phyloP scores from a whole-genome alignment of 1,139 yeast genomes.

The Candida sojae region DNA sequence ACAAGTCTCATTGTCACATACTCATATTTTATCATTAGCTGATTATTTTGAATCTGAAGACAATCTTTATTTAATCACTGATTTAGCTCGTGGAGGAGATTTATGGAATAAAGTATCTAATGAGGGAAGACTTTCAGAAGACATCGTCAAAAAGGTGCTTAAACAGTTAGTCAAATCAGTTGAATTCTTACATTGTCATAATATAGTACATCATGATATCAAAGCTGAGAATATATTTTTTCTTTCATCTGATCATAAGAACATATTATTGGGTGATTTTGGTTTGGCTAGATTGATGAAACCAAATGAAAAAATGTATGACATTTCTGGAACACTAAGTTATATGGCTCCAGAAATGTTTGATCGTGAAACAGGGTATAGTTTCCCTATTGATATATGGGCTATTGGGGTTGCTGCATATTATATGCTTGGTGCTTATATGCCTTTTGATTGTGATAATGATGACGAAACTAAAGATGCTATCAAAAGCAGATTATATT shows the following conservation, averaged over 20 bases:
- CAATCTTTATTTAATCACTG: slow-evolving; percentile 62
- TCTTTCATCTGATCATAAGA: slow-evolving; percentile 24
- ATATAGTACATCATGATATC: slow-evolving; percentile 44
- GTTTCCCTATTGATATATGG: slow-evolving; percentile 70
- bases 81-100: slow-evolving; percentile 71
- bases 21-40: slow-evolving; percentile 55
- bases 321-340: slow-evolving; percentile 65
- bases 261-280: slow-evolving; percentile 67
- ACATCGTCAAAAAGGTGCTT: slow-evolving; percentile 49
- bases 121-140: slow-evolving; percentile 37
- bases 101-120: slow-evolving; percentile 60
- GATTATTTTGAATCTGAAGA: slow-evolving; percentile 72
- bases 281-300: slow-evolving; percentile 52
- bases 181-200: slow-evolving; percentile 30
- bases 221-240: slow-evolving; percentile 45
- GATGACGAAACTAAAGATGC: slow-evolving; percentile 71
- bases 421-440: slow-evolving; percentile 72
- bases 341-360: slow-evolving; percentile 75
- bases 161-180: slow-evolving; percentile 30
- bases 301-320: slow-evolving; percentile 27
- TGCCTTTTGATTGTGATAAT: slow-evolving; percentile 79
- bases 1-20: slow-evolving; percentile 48
- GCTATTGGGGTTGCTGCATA: slow-evolving; percentile 74
- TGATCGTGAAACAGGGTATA: slow-evolving; percentile 53
- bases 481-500: slow-evolving; percentile 55